Evolutionary conservation across 179 eudicot genomes (phyloP), one percentile per base, ranked within the genome.

Genomic region (Patellifolia procumbens): DNA sequence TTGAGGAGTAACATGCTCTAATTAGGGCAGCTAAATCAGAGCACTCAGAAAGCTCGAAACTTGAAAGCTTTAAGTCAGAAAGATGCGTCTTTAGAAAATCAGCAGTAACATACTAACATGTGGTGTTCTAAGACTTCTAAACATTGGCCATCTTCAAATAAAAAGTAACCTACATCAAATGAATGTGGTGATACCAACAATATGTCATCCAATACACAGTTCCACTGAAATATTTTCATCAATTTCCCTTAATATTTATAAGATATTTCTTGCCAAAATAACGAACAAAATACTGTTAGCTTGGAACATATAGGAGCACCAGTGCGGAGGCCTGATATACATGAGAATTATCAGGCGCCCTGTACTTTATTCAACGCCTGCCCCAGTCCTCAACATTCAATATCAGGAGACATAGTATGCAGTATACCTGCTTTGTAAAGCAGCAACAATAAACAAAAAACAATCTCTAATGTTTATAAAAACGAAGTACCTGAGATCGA

Each of bases 401-500:
- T 28, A 26, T 22, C 29, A 42, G 31, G 70, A 68, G 45, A 26
- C 17, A 34, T 5, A 63, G 26, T 32, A 63, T n/a, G 19, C 52
- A 1, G 13, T 15, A 15, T 51, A 19, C 55, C 3, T 51, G 22
- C 55, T 51, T 51, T 15, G 48, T 31, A 42, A 71, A 29, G 11
- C 48, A 10, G 32, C 19, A 7, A 34, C 28, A 52, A 76, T 24
- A 11, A 52, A 55, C 24, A 26, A 62, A n/a, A 8, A 45, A 0
- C 35, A 51, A 22, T 35, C 19, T 65, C 37, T n/a, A n/a, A n/a
- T n/a, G 17, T 53, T 5, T 43, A 32, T 29, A 9, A 62, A 39
- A 37, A 69, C 45, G n/a, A n/a, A n/a, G 79, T 46, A 92, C 98
- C 94, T 94, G 87, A 46, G 95, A 85, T 62, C 92, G 96, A 71